Evolutionary conservation across 805 yeast genomes (phyloP), one percentile per base, ranked within the genome.

Genomic region (Candida taoyuanica): DNA sequence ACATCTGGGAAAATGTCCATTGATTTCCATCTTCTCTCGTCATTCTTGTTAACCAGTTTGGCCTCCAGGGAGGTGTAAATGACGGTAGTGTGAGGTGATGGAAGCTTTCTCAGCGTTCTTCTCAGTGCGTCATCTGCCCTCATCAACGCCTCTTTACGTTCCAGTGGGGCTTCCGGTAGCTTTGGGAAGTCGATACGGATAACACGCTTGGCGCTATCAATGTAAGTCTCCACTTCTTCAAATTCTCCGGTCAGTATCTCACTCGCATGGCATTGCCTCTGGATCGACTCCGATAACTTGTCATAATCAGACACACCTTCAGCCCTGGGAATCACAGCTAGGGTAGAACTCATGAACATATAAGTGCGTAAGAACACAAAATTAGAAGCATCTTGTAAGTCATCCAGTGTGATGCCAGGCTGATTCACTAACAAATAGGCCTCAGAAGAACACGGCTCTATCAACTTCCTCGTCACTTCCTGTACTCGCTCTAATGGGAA

Each of bases 31-130:
- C 52, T 53, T 36, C 33, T 56, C 45, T 41, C 71, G 36, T 45
- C 45, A 29, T 31, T 41, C 28, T 20, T 44, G 33, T 56, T 56
- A n/a, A 53, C 50, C 3, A 49, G 45, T 3, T 40, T 40, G 3
- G 29, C 15, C 4, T 54, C 49, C 9, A 58, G 32, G 0, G 81
- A 67, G 0, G 88, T 76, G 41, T 78, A 65, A 2, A 86, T 57
- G 2, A 88, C 61, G 2, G 87, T 66, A 39, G 71, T 72, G 43
- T 75, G 73, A 0, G 96, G 95, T 0, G 89, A 70, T 1, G 96
- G 96, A 11, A 84, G 58, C 38, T 74, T 76, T 26, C 84, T 71
- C n/a, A 84, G 44, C 4, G 84, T 67, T 15, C 68, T 67, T 36
- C 82, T 65, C 9, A 85, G 43, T 13, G 64, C 44, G 2, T 43